phyloP scores from a whole-genome alignment of 495 filamentous ascomycete species.

The Aspergillus nanangensis region DNA sequence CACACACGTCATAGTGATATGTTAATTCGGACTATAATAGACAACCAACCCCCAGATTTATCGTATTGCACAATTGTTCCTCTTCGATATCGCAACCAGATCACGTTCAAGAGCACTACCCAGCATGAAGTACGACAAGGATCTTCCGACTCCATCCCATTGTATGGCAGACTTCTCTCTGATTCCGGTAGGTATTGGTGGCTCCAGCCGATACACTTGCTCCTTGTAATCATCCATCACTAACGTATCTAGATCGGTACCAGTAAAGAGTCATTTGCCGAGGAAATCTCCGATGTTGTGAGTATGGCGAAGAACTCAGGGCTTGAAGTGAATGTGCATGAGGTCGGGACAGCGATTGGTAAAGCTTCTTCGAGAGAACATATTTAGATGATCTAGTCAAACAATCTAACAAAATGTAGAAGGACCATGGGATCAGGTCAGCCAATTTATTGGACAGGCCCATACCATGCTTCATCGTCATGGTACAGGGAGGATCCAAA shows the following conservation, averaged over 20 bases:
- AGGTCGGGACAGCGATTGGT: background rate
- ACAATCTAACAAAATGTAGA: slow-evolving; percentile 1
- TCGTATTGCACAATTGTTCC: too few species aligned
- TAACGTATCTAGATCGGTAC: background rate
- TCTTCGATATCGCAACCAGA: too few species aligned
- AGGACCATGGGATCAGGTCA: background rate
- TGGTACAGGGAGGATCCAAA: background rate
- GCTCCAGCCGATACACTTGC: background rate
- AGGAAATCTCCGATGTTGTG: background rate
- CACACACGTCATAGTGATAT: background rate
- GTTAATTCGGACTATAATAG: background rate
- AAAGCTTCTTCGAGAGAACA: background rate
- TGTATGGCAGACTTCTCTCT: slow-evolving; percentile 74
- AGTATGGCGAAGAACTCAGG: background rate
- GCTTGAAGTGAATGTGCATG: background rate
- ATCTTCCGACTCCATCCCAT: slow-evolving; percentile 47
- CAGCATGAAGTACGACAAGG: slow-evolving; percentile 15
- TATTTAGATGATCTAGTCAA: too few species aligned
- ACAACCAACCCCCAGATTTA: too few species aligned
- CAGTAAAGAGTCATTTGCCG: background rate
- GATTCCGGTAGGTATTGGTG: slow-evolving; percentile 51
- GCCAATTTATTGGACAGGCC: background rate
- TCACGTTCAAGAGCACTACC: background rate
- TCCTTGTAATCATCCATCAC: too few species aligned
- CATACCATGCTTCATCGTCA: background rate